A percentile compares a stretch with the other conserved stretches of the same genome.
These are phyloP conservation scores for Entomortierella parvispora DNA, from an alignment of 192 early-diverging fungal genomes.

Conservation along the genomic window DNA sequence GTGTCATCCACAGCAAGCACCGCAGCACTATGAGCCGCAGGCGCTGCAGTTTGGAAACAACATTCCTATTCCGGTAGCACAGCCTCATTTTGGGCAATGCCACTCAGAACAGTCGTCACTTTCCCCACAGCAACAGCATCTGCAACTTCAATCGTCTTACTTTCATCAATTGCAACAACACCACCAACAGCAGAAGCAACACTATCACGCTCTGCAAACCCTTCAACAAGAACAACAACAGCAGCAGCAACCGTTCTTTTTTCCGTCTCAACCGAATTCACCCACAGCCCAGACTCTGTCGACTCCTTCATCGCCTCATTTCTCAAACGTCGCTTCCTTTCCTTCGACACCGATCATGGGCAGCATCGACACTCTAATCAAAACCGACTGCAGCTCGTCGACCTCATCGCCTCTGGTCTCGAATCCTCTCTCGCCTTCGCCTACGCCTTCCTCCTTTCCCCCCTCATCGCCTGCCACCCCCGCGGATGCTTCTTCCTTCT, in stretches of 20 bases:
- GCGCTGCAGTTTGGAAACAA: neutral
- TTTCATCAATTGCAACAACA: neutral
- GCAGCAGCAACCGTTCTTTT: no score
- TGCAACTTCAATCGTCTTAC: neutral
- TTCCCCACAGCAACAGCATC: neutral
- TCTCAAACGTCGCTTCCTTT: neutral
- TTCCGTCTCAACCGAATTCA: no score
- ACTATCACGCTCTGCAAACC: neutral
- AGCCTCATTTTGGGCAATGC: no score
- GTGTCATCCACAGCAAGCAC: neutral
- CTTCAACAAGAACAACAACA: no score
- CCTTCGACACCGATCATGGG: no score
- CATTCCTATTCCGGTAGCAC: no score
- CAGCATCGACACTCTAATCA: no score
- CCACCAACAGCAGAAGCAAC: neutral
- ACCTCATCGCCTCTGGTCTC: no score
- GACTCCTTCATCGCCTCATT: neutral
- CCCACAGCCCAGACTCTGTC: neutral
- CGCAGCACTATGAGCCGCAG: no score
- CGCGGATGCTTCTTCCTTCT: no score
- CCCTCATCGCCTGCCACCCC: neutral
- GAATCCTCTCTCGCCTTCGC: no score
- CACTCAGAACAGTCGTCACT: neutral
- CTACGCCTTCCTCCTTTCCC: neutral
- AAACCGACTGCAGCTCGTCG: no score